Conservation (phyloP, 345 rosid genomes). For the Brassica carinata region DNA sequence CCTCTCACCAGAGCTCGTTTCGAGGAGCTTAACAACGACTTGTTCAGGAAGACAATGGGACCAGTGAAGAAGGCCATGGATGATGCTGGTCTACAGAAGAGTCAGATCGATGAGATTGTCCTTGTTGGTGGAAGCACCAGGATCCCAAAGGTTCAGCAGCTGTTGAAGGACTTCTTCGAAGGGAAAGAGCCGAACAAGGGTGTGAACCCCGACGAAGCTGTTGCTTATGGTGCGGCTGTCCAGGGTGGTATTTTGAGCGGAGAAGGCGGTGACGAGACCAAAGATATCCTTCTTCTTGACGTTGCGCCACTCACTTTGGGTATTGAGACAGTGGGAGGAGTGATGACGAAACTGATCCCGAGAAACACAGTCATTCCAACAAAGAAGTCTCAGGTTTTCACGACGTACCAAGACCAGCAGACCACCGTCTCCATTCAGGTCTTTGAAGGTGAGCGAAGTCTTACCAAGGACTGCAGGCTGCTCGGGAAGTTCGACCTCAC, state of each 20-base stretch:
- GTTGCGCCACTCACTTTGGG: constrained; percentile 97
- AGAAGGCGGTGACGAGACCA: constrained; percentile 99
- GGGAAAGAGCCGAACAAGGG: constrained; percentile 99
- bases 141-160: constrained; percentile 98
- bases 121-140: constrained; percentile 99
- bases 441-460: constrained; percentile 98
- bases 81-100: constrained; percentile 87
- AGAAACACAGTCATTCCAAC: constrained; percentile 98
- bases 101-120: constrained; percentile 94
- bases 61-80: constrained; percentile 99
- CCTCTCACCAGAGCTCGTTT: constrained; percentile 98
- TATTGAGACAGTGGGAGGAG: constrained; percentile 97
- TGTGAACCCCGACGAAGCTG: constrained; percentile 99
- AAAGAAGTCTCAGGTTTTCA: constrained; percentile 97
- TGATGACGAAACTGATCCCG: constrained; percentile 98
- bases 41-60: constrained; percentile 99
- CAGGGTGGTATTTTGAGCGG: constrained; percentile 99
- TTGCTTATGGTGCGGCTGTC: constrained; percentile 98
- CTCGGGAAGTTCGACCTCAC: constrained; percentile 85
- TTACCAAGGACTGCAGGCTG: constrained; percentile 86
- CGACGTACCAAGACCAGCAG: constrained; percentile 98
- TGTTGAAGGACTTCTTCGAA: constrained; percentile 89
- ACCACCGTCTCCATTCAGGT: constrained; percentile 98
- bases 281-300: constrained; percentile 96
- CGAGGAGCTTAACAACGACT: constrained; percentile 93